These are phyloP conservation scores for Metarhizium brunneum DNA, from an alignment of 2,329 filamentous ascomycete species.

Conservation along the genomic window DNA sequence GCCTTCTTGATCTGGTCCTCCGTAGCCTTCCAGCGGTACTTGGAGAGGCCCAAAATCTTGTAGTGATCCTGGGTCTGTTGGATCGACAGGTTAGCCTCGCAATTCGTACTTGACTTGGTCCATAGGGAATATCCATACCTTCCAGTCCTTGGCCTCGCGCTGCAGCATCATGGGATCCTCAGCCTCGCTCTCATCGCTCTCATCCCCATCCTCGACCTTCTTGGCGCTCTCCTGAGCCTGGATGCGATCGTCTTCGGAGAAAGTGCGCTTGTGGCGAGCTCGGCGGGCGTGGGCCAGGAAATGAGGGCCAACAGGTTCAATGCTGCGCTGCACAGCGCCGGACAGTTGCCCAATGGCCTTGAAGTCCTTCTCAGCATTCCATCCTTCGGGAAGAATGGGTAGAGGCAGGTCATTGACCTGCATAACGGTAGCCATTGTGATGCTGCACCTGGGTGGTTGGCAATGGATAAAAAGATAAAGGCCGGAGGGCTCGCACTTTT, in stretches of 20 bases:
- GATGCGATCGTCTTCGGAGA: conserved; percentile 96
- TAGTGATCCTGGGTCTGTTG: conserved; percentile 88
- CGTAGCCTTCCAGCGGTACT: conserved; percentile 85
- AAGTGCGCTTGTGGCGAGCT: conserved; percentile 92
- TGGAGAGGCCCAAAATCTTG: conserved; percentile 84
- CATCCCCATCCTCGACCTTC: conserved; percentile 88
- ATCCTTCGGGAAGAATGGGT: conserved; percentile 68
- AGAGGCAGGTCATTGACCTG: conserved; percentile 53
- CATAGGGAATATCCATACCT: conserved; percentile 46
- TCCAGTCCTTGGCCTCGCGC: conserved; percentile 98
- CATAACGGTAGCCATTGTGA: conserved; percentile 53
- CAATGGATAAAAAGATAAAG: conserved; percentile 8
- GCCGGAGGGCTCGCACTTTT: conserved; percentile 4
- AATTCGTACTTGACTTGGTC: neutral
- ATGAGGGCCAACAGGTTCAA: conserved; percentile 94
- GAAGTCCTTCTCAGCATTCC: conserved; percentile 87
- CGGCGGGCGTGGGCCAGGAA: conserved; percentile 96
- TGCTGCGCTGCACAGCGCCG: conserved; percentile 69
- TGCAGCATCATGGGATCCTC: conserved; percentile 90
- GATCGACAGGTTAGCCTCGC: neutral
- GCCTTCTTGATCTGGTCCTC: conserved; percentile 99
- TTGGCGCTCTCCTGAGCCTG: conserved; percentile 91
- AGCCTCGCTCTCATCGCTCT: conserved; percentile 83
- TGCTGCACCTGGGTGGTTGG: conserved; percentile 7
- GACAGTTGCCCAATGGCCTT: conserved; percentile 73